Base-by-base conservation (phyloP, 192 early-diverging fungal genomes). In the Backusella sp. region DNA sequence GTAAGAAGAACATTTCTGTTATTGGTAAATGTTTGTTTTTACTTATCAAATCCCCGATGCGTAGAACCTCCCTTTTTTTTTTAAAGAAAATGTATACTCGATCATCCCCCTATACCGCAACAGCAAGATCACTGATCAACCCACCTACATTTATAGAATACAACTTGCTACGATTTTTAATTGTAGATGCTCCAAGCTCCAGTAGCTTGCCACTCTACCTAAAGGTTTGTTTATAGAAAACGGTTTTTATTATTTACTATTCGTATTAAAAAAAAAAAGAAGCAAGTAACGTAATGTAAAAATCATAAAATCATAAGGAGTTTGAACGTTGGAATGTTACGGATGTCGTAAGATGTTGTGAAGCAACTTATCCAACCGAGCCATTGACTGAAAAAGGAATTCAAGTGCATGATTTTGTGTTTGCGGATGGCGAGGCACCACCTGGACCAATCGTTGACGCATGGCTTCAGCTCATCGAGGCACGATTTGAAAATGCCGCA, bases 301-400 rank as follows among this genome's bases (percentile, higher is more conserved):
- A 32, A 32, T 74, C n/a, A 36, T 19, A 35, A 34, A 28, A 21
- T 59, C 59, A 12, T 49, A 42, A 92, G 89, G 93, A 96, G 85
- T 87, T 96, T 66, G 80, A 86, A 66, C 82, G 83, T 49, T 87
- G 88, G 56, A 78, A 85, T 44, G 90, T 91, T 3, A 91, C 86
- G 17, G 93, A 96, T 66, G 91, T 96, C 14, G 93, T 96, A 17
- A 87, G 94, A n/a, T 92, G 91, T 1, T 94, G 94, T 75, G 93
- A 96, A 66, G 92, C 94, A 5, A 94, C 94, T n/a, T 96, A 96
- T 80, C 76, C 85, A 26, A 87, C 81, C 11, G 83, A 80, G 11
- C 78, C 83, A 6, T 69, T 94, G 39, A 81, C 78, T 9, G 77
- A 80, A 36, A 79, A 87, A 30, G 90, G 89, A 34, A 92, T 96